A percentile compares a stretch with the other conserved stretches of the same genome.
These are phyloP conservation scores for Carallia pectinifolia DNA, from an alignment of 345 rosid genomes.

Conservation along the genomic window DNA sequence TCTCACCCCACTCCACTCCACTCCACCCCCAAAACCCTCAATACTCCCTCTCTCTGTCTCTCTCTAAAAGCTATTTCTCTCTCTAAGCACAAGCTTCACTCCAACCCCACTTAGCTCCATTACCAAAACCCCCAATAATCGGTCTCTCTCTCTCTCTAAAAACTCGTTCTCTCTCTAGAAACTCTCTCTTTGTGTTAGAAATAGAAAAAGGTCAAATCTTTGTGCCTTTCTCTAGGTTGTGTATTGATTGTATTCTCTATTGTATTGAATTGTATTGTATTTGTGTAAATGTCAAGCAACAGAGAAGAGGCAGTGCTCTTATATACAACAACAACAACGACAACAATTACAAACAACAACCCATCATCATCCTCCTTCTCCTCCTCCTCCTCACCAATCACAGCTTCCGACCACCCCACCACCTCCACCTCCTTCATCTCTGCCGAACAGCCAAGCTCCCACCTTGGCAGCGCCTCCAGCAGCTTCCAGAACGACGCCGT, in stretches of 20 bases:
- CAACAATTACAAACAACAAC: conserved; percentile 9
- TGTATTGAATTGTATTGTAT: too few relatives aligned
- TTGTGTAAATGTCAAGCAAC: conserved; percentile 48
- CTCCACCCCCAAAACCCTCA: neutral
- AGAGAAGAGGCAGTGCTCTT: conserved; percentile 52
- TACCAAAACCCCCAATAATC: too few relatives aligned
- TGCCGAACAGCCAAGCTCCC: conserved; percentile 49
- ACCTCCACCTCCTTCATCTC: conserved; percentile 39
- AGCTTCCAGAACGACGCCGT: conserved; percentile 76
- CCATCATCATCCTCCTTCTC: conserved; percentile 58
- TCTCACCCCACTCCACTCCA: neutral
- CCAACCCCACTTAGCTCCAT: too few relatives aligned
- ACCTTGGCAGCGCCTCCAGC: conserved; percentile 61
- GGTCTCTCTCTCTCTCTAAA: neutral
- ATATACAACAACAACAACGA: conserved; percentile 19
- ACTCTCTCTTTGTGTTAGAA: neutral
- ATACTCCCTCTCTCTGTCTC: neutral
- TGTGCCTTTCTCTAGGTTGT: too few relatives aligned
- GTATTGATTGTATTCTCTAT: too few relatives aligned
- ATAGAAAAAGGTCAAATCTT: too few relatives aligned
- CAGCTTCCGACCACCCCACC: conserved; percentile 52
- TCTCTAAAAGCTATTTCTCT: neutral
- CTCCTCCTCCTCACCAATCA: conserved; percentile 50
- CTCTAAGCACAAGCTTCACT: neutral
- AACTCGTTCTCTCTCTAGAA: neutral